phyloP scores from a whole-genome alignment of 2,329 filamentous ascomycete species.

The Karstenula rhodostoma region DNA sequence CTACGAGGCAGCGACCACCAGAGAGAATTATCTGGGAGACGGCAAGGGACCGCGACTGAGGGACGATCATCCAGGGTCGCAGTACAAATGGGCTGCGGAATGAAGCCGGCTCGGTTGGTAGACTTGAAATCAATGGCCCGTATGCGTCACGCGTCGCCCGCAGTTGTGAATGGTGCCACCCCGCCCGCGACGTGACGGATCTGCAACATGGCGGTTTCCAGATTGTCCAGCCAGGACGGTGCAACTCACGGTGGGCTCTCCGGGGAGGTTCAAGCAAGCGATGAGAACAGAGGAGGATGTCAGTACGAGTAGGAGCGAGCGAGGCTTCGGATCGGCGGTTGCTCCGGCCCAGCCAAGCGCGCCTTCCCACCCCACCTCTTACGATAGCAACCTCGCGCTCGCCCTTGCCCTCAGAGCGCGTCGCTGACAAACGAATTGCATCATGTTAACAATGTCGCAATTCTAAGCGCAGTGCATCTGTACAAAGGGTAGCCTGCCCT shows the following conservation, averaged over 20 bases:
- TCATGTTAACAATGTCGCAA: background rate
- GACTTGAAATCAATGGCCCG: background rate
- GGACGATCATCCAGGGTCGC: background rate
- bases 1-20: background rate
- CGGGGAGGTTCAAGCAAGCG: background rate
- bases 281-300: background rate
- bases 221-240: background rate
- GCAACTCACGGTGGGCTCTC: background rate
- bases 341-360: background rate
- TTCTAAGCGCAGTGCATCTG: background rate
- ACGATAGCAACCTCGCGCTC: constrained; percentile 1
- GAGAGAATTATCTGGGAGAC: background rate
- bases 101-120: background rate
- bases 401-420: background rate
- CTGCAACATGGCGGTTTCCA: background rate
- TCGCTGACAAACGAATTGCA: constrained; percentile 2
- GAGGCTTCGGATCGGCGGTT: background rate
- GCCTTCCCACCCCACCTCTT: background rate
- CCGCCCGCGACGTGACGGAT: background rate
- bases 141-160: background rate
- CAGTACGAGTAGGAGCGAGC: too few species aligned
- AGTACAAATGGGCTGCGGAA: background rate
- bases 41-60: background rate
- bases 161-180: background rate
- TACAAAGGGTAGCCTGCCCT: background rate